Percentiles rank a stretch among this genome's conserved stretches.
These are phyloP conservation scores for Pythium sp. DNA, from an alignment of 352 stramenopile genomes.

Conservation along the genomic window DNA sequence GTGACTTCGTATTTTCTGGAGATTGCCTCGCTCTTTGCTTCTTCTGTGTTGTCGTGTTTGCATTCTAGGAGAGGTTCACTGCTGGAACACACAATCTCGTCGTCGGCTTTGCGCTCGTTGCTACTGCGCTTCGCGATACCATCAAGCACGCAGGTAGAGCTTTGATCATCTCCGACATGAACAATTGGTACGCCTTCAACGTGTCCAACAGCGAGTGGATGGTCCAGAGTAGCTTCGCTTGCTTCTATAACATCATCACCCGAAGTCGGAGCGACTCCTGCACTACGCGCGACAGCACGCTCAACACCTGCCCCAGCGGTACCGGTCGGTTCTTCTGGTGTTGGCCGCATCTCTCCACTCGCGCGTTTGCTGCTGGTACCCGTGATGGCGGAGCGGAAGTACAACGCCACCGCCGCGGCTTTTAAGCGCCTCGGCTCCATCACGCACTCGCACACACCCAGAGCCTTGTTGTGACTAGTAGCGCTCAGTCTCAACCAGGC, in stretches of 20 bases:
- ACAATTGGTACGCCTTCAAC: background rate
- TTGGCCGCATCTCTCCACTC: background rate
- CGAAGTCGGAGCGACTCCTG: background rate
- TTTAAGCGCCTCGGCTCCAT: constrained; percentile 19
- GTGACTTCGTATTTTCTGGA: constrained; percentile 4
- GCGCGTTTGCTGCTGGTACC: constrained; percentile 17
- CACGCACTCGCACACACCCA: background rate
- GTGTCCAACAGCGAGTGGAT: background rate
- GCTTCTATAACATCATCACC: background rate
- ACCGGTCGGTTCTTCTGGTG: constrained; percentile 2
- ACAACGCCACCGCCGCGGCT: constrained; percentile 33
- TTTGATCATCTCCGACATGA: background rate
- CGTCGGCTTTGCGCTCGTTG: no score
- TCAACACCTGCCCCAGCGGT: background rate
- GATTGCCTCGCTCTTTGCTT: background rate
- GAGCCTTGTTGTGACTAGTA: background rate
- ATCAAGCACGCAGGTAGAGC: background rate
- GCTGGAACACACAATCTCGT: background rate
- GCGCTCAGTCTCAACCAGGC: background rate
- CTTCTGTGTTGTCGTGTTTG: background rate
- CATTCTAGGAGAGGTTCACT: background rate
- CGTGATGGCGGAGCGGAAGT: constrained; percentile 38
- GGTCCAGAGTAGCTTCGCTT: background rate
- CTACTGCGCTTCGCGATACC: background rate
- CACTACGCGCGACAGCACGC: background rate